phyloP scores from a whole-genome alignment of 306 rosid species.

The Dryas octopetala region DNA sequence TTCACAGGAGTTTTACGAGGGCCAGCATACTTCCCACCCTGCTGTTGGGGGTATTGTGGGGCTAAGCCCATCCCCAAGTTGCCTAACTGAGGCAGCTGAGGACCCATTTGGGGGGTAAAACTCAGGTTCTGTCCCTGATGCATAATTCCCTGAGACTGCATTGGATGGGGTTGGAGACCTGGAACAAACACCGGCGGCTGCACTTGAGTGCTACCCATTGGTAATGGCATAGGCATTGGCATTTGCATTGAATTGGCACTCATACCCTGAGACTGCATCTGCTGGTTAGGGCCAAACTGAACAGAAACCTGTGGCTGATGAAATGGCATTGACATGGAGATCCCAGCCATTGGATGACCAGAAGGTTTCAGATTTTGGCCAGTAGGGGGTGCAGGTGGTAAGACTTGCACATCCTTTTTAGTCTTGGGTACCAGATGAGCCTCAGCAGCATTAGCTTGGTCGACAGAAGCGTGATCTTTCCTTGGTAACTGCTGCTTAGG shows the following conservation, averaged over 20 bases:
- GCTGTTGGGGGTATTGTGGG: conserved; percentile 71
- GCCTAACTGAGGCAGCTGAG: conserved; percentile 65
- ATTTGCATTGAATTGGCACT: conserved; percentile 60
- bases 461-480: conserved; percentile 56
- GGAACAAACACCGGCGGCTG: conserved; percentile 68
- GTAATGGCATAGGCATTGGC: conserved; percentile 60
- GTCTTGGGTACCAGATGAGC: conserved; percentile 40
- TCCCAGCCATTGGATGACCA: conserved; percentile 57
- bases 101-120: conserved; percentile 65
- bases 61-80: conserved; percentile 59
- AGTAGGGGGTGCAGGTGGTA: conserved; percentile 36
- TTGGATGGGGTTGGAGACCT: conserved; percentile 72
- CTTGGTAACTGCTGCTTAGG: conserved; percentile 72
- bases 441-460: conserved; percentile 52
- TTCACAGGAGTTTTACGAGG: conserved; percentile 77
- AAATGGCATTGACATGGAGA: conserved; percentile 59
- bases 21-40: conserved; percentile 66
- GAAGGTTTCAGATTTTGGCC: conserved; percentile 71
- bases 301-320: conserved; percentile 67
- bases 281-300: conserved; percentile 76
- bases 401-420: conserved; percentile 54
- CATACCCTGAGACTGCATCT: conserved; percentile 79
- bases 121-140: conserved; percentile 68
- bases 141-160: conserved; percentile 71
- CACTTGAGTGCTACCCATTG: conserved; percentile 73